Evolutionary conservation across 495 filamentous ascomycete genomes (phyloP).

Genomic region (Patellaria atrata): DNA sequence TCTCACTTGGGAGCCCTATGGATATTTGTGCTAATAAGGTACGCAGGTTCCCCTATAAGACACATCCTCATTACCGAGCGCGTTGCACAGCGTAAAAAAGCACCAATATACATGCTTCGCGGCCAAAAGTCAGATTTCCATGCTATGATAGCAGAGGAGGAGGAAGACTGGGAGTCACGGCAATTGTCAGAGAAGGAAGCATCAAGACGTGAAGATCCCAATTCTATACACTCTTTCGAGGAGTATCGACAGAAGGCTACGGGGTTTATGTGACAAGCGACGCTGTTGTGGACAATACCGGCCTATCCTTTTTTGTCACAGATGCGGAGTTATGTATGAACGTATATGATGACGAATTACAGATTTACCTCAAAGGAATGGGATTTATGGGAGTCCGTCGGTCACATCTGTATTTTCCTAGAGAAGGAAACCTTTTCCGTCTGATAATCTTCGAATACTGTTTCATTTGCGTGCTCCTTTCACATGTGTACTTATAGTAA

Average conservation of each 20-base stretch:
- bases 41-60: conserved; percentile 41
- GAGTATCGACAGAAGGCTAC: conserved; percentile 40
- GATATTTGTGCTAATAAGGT: not conserved
- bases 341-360: no score
- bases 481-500: no score
- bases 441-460: no score
- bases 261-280: no score
- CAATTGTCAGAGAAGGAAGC: conserved; percentile 34
- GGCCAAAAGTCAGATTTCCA: conserved; percentile 47
- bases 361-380: no score
- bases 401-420: no score
- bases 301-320: no score
- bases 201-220: conserved; percentile 18
- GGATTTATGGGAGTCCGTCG: no score
- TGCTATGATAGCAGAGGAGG: conserved; percentile 43
- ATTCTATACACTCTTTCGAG: conserved; percentile 33
- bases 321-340: no score
- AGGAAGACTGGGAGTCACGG: conserved; percentile 52
- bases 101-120: conserved; percentile 46
- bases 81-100: conserved; percentile 15
- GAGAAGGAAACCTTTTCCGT: no score
- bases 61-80: conserved; percentile 18
- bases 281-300: no score
- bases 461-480: no score
- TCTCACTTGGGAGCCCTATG: not conserved